These are phyloP conservation scores for Licmophora abbreviata DNA, from an alignment of 108 stramenopile genomes.

Conservation along the genomic window DNA sequence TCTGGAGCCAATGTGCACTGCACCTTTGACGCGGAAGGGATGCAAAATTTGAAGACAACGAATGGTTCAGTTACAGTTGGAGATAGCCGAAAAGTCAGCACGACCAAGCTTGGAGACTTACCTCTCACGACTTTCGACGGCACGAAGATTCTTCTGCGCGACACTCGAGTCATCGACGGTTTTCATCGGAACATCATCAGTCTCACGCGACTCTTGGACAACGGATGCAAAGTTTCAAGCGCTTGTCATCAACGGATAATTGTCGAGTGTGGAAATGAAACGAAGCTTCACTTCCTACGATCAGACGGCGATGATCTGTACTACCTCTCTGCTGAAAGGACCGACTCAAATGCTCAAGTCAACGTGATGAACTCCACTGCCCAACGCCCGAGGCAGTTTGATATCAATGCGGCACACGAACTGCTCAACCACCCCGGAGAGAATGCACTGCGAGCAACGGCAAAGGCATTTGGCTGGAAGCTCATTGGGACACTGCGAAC, in stretches of 20 bases:
- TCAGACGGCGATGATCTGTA: not conserved
- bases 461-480: conserved; percentile 13
- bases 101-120: not conserved
- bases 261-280: not conserved
- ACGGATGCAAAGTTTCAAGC: not conserved
- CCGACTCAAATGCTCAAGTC: not conserved
- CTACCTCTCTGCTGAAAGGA: not conserved
- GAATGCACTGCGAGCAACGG: conserved; percentile 5
- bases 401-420: conserved; percentile 14
- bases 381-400: not conserved
- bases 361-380: not conserved
- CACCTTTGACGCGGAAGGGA: too few species aligned
- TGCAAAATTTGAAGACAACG: too few species aligned
- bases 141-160: not conserved
- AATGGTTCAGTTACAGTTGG: too few species aligned
- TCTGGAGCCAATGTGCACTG: too few species aligned
- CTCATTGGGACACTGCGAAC: conserved; percentile 16
- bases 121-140: not conserved
- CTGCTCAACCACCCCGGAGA: conserved; percentile 17
- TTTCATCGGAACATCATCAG: not conserved
- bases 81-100: too few species aligned
- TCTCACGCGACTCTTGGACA: not conserved
- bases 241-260: not conserved
- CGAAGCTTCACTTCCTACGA: not conserved
- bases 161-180: not conserved